Percentiles rank a stretch among this genome's conserved stretches.
These are phyloP conservation scores for Besnoitia besnoiti DNA, from an alignment of 169 alveolate genomes.

Conservation along the genomic window DNA sequence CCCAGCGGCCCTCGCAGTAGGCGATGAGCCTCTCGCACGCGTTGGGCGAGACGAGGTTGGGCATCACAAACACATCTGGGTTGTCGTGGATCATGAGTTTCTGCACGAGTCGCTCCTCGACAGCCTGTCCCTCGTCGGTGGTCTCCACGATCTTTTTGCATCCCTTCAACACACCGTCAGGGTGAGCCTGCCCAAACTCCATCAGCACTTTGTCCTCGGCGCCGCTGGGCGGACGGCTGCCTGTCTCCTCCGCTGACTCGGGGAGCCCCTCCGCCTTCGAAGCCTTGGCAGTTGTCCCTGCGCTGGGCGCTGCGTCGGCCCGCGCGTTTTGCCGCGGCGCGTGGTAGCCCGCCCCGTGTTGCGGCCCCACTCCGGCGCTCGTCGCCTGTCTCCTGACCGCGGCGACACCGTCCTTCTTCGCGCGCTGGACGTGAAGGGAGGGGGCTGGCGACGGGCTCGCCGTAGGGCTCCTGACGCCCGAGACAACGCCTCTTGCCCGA, in stretches of 20 bases:
- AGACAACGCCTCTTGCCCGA: too few relatives aligned
- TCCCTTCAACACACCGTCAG: slow-evolving; percentile 5
- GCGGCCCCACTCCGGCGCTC: neutral
- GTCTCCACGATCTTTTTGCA: neutral
- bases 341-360: neutral
- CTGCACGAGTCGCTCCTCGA: neutral
- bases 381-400: too few relatives aligned
- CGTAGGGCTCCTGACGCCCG: too few relatives aligned
- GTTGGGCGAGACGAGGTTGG: slow-evolving; percentile 35
- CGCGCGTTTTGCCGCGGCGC: neutral
- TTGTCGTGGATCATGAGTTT: slow-evolving; percentile 48
- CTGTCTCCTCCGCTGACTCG: neutral
- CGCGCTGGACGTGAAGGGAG: too few relatives aligned
- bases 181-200: slow-evolving; percentile 21
- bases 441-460: too few relatives aligned
- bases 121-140: neutral
- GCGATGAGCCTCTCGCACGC: slow-evolving; percentile 42
- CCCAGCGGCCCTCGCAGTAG: slow-evolving; percentile 54
- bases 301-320: neutral
- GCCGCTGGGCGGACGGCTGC: neutral
- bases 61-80: slow-evolving; percentile 58
- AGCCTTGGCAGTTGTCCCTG: neutral
- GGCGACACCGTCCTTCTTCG: too few relatives aligned
- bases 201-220: neutral
- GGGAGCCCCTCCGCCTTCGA: neutral